These are phyloP conservation scores for Triticum urartu DNA, from an alignment of 176 grass and related monocot species.

Conservation along the genomic window DNA sequence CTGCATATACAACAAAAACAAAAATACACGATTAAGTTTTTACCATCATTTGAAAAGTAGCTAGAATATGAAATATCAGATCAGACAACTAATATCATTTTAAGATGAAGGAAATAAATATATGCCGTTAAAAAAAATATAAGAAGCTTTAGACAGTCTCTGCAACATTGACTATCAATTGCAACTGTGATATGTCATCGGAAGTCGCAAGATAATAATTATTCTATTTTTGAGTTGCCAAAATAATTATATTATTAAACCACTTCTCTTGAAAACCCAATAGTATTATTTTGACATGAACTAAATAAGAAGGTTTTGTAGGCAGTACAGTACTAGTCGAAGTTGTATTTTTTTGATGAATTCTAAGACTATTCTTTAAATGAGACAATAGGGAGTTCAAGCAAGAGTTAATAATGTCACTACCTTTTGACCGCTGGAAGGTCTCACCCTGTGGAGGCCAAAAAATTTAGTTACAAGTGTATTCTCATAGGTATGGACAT, in stretches of 20 bases:
- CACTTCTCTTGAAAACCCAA: not conserved
- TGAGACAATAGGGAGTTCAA: not conserved
- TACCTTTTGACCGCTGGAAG: constrained; percentile 98
- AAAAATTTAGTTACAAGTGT: constrained; percentile 99
- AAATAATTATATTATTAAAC: not conserved
- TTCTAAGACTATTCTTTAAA: not conserved
- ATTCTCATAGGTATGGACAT: constrained; percentile 89
- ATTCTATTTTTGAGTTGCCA: not conserved
- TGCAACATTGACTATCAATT: not conserved
- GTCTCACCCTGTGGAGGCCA: constrained; percentile 95
- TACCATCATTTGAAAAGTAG: not conserved
- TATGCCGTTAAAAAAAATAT: not conserved
- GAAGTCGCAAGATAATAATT: not conserved
- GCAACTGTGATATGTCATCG: not conserved
- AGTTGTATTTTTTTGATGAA: not conserved
- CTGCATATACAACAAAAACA: constrained; percentile 46
- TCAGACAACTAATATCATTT: not conserved
- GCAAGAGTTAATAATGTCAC: not conserved
- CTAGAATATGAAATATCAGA: not conserved
- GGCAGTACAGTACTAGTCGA: not conserved
- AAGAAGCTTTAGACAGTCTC: not conserved
- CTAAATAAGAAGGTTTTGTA: not conserved
- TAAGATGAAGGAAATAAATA: not conserved
- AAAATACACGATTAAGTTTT: not conserved
- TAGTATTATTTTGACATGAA: not conserved